phyloP scores from a whole-genome alignment of 73 alveolate genomes.

The Effrenium voratum region DNA sequence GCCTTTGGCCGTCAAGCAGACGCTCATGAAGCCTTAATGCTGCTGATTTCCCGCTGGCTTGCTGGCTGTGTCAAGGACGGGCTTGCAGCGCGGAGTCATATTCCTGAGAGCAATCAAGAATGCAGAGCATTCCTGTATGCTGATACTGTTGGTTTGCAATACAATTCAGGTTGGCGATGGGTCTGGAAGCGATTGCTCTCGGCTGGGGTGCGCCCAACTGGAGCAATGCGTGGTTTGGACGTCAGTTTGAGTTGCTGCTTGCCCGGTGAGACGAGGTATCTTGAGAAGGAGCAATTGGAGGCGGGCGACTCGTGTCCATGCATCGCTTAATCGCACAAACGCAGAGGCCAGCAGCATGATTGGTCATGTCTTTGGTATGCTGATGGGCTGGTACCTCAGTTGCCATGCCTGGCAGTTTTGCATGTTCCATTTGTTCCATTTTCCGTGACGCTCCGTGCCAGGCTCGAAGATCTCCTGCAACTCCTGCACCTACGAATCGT shows the following conservation, averaged over 20 bases:
- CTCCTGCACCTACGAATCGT: conserved; percentile 63
- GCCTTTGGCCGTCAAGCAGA: conserved; percentile 82
- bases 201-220: conserved; percentile 41
- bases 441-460: not conserved
- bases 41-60: conserved; percentile 68
- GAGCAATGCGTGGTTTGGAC: not conserved
- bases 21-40: conserved; percentile 73
- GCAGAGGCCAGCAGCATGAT: conserved; percentile 75
- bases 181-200: conserved; percentile 48
- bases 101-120: not conserved
- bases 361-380: conserved; percentile 60
- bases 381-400: conserved; percentile 20
- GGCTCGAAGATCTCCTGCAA: conserved; percentile 64
- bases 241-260: not conserved
- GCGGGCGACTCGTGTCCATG: not conserved
- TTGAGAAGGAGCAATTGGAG: conserved; percentile 78
- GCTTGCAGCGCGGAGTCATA: too few relatives aligned
- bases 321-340: not conserved
- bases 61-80: conserved; percentile 60
- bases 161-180: conserved; percentile 53
- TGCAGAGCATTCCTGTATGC: not conserved
- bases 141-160: not conserved
- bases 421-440: too few relatives aligned
- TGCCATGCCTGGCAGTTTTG: not conserved
- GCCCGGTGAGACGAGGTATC: not conserved